Evolutionary conservation across 176 grass and related monocot species (phyloP), one percentile per base, ranked within the genome.

Genomic region (Cenchrus purpureus): DNA sequence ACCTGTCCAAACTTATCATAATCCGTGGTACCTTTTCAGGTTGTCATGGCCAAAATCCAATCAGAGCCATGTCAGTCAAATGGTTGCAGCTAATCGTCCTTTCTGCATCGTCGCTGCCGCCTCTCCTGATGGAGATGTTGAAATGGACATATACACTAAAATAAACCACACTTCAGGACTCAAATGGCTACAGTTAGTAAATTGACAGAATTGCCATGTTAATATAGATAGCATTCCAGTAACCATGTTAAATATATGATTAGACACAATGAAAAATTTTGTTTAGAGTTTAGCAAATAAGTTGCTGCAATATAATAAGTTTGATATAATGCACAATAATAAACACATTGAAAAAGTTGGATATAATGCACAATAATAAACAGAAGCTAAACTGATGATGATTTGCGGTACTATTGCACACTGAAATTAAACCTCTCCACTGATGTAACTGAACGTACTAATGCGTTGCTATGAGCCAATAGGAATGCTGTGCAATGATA

Each of bases 11-110:
- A 11, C 2, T 2, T 58, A 5, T 76, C 37, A 43, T 77, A 4
- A 60, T 60, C 17, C 12, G 4, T 9, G 3, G 13, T 13, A 14
- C 7, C 20, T 64, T 79, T 50, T 51, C 60, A 31, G 10, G 10
- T 66, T 79, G 45, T 79, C 77, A 52, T 3, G 6, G 5, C 31
- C 77, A 50, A 79, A 12, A 79, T 66, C 77, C 22, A 66, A 53
- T 52, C 61, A 19, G 13, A 4, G 50, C 25, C 56, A 45, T 45
- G 31, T 66, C 61, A 19, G 29, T 65, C 77, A 19, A 79, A 22
- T 51, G 4, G 76, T 15, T 31, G 53, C 48, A 34, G 29, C 17
- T n/a, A 12, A 50, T 19, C 19, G 29, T 80, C 78, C 1, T 80
- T 53, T 37, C 50, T 32, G 19, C 78, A 54, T 45, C 44, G 2